Evolutionary conservation across 1,284 basidiomycete species (phyloP), one percentile per base, ranked within the genome.

Genomic region (Cutaneotrichosporon sp.): DNA sequence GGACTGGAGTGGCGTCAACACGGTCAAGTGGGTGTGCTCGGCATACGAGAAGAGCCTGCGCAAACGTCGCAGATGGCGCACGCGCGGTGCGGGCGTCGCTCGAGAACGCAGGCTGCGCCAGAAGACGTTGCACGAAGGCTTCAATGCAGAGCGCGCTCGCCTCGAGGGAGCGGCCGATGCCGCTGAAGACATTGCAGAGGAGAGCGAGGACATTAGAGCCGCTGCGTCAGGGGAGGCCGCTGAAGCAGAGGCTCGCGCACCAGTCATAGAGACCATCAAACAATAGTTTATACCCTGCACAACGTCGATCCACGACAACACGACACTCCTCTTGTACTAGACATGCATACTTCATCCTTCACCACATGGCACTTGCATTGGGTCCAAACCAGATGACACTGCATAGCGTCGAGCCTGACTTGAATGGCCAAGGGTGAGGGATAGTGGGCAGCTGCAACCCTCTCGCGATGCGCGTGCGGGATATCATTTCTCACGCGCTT

Each of bases 21-120:
- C 56, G 46, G 46, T 75, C 47, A 74, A 65, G 52, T 70, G 56
- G 58, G 54, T 61, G 4, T 55, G 56, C 34, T 56, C 58, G 23
- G 49, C 51, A 4, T 75, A 73, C 57, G 57, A 67, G 46, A 48
- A 50, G 4, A 61, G 58, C 1, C 49, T 75, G 46, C 46, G 54
- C 36, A 69, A 63, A 45, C 56, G 72, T 21, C 60, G 64, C 54
- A 59, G 46, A 23, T 66, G 59, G 60, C 59, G 73, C 14, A 34
- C 65, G 33, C 54, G 51, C 18, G 64, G 68, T 1, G 58, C 55
- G n/a, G 66, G 63, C 4, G 54, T 60, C 8, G 14, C 17, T 23
- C 51, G 57, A 12, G 54, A 55, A 23, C 26, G 52, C 12, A n/a
- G 20, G 21, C 45, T 53, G 33, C 37, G 42, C 13, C 18, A 45